Evolutionary conservation across 352 stramenopile species (phyloP), one percentile per base, ranked within the genome.

Genomic region (Phytopythium aichiense): DNA sequence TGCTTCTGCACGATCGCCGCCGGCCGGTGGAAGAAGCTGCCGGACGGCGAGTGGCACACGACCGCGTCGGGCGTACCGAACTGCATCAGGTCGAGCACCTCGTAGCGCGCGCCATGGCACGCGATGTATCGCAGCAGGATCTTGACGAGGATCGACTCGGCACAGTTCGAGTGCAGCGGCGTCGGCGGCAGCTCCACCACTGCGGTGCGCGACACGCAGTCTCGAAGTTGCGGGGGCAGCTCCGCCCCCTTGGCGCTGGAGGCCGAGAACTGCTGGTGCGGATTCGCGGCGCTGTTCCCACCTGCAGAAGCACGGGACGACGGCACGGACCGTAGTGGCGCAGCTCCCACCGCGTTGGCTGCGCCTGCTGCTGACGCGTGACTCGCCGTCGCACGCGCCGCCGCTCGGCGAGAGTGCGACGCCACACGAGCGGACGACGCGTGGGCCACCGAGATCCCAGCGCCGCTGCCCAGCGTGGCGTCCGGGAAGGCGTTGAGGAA

Each of bases 61-160:
- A 96, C 69, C 2, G 87, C 77, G 60, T 96, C 86, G 0, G 87
- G 82, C 31, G 87, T 94, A 13, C 87, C 87, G 64, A 91, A 94
- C 58, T 94, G 83, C 71, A 91, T 81, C 37, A 96, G 53, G 46
- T 96, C 87, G 5, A 88, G 68, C 35, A 96, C 79, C 28, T 93
- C 84, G 58, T 96, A 96, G 9, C 87, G 81, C 28, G 76, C 79
- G 3, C 76, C 76, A 38, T 96, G 87, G 40, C 82, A 93, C n/a
- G 80, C 87, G 61, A 96, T 89, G 58, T 94, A 96, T 1, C 87
- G 80, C 31, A 96, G 60, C 51, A 96, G 60, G 63, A 92, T 89
- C 57, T 90, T 86, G 56, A 88, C 72, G 9, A 89, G 70, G 56
- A 91, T 91, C 9, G 79, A 78, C 61, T 89, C 77, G 33, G 73